Evolutionary conservation across 257 asterid species (phyloP), one percentile per base, ranked within the genome.

Genomic region (Nicotiana sylvestris): DNA sequence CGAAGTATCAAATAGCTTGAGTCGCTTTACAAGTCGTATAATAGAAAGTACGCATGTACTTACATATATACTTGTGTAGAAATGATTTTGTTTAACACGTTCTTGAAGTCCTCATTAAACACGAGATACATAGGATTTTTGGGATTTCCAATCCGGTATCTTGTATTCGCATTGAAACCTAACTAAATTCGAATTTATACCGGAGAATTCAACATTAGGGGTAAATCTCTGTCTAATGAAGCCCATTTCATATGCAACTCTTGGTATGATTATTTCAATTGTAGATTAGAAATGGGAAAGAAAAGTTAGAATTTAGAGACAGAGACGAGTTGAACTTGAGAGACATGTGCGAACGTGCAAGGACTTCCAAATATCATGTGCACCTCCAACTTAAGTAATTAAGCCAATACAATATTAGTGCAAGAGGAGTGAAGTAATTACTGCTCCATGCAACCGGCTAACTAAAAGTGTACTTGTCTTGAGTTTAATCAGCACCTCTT

Each of bases 121-220:
- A 17, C 56, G 30, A 37, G 30, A 68, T 37, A 17, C 3, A 35
- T 8, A 35, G 30, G 29, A 7, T 39, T 2, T 39, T 7, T 8
- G 10, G 49, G 2, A 0, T 39, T 7, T 39, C 1, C 2, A 0
- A 2, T 1, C 0, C 10, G 3, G 49, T 39, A 0, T 2, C 2
- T 0, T 3, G 0, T 43, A 8, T 8, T 43, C 0, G 3, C 1
- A 43, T 9, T 43, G 11, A 43, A 0, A 43, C 0, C 12, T 0
- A 3, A 43, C 11, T 43, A 43, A 43, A 43, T 8, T 8, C 2
- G 51, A 43, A 43, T 43, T 43, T 43, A 6, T 1, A 9, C 0
- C 11, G 51, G 2, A 43, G 8, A 8, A 0, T 43, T 43, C 2
- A 2, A 43, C 3, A 43, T 8, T 43, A 43, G 0, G 9, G 11